Evolutionary conservation across 23 red algal species (phyloP), one percentile per base, ranked within the genome.

Genomic region (Gracilaria gracilis): DNA sequence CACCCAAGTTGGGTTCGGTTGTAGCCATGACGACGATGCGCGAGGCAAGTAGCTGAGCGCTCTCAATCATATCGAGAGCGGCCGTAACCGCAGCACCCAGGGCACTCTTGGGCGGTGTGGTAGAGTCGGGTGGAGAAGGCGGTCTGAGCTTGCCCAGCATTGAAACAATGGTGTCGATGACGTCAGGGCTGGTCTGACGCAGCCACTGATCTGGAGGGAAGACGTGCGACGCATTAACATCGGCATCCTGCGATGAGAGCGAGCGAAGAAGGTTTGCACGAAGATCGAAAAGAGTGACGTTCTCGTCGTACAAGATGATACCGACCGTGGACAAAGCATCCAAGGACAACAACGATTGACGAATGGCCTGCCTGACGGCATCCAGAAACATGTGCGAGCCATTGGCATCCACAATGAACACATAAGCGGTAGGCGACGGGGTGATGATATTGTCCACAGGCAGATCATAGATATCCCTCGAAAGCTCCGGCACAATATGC

Each of bases 201-300:
- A 90, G 51, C 87, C 87, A 90, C 61, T 90, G 86, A 38, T 90
- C 87, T 50, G 87, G 75, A 20, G 87, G 74, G 58, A 90, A 81
- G 1, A 81, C 73, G 25, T 77, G 38, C 44, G 76, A 62, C n/a
- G 71, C 59, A 36, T 71, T 65, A 24, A 90, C 27, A 37, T 27
- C 53, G 25, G 71, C 59, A 33, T 90, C 87, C 9, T 76, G 24
- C 9, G 70, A 21, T 20, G 71, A 80, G 21, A 90, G 31, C 8
- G 42, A 46, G 36, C 87, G 87, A 51, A 90, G 38, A 12, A 90
- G 0, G 33, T 80, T 67, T 67, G 53, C 44, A 39, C 75, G 87
- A 38, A 81, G 40, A 51, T 90, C 87, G 5, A 90, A 34, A 38
- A 90, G 61, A 59, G 55, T 81, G 12, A 90, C 19, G 61, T 90